Evolutionary conservation across 1,139 yeast species (phyloP).

Genomic region (Spathaspora sp.): DNA sequence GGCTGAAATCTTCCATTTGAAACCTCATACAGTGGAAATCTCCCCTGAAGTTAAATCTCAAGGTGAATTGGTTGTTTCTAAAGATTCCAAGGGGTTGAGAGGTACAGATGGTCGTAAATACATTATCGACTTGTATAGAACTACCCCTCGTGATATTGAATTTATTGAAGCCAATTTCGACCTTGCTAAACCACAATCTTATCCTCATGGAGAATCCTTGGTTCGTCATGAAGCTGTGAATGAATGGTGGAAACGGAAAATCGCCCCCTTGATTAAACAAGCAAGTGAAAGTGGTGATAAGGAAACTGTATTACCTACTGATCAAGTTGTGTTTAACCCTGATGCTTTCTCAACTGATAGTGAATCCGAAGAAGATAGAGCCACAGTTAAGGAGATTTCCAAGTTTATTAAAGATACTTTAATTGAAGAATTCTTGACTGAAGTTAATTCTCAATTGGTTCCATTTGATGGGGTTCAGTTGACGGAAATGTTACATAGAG

Average conservation of each 20-base stretch:
- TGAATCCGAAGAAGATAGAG: conserved; percentile 52
- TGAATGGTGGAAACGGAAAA: conserved; percentile 81
- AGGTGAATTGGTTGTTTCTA: conserved; percentile 61
- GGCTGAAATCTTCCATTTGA: conserved; percentile 77
- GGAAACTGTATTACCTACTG: conserved; percentile 57
- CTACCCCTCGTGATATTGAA: conserved; percentile 80
- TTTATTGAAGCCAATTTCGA: conserved; percentile 61
- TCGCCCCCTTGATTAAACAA: conserved; percentile 52
- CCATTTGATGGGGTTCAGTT: conserved; percentile 85
- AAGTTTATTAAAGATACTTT: conserved; percentile 57
- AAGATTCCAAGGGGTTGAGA: conserved; percentile 78
- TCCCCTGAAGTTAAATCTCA: conserved; percentile 33
- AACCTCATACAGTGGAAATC: conserved; percentile 56
- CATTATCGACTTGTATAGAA: conserved; percentile 77
- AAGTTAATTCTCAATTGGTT: conserved; percentile 52
- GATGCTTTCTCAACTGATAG: conserved; percentile 63
- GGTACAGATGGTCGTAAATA: conserved; percentile 89
- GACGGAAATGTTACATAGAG: conserved; percentile 64
- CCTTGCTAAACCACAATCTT: conserved; percentile 43
- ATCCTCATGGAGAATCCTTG: conserved; percentile 80
- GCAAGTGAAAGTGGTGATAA: conserved; percentile 48
- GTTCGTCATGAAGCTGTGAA: conserved; percentile 87
- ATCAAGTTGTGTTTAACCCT: conserved; percentile 66
- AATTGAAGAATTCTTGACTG: conserved; percentile 63
- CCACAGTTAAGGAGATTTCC: conserved; percentile 66